These are phyloP conservation scores for Sungouiozyma intestinalis DNA, from an alignment of 805 yeast species.

Conservation along the genomic window DNA sequence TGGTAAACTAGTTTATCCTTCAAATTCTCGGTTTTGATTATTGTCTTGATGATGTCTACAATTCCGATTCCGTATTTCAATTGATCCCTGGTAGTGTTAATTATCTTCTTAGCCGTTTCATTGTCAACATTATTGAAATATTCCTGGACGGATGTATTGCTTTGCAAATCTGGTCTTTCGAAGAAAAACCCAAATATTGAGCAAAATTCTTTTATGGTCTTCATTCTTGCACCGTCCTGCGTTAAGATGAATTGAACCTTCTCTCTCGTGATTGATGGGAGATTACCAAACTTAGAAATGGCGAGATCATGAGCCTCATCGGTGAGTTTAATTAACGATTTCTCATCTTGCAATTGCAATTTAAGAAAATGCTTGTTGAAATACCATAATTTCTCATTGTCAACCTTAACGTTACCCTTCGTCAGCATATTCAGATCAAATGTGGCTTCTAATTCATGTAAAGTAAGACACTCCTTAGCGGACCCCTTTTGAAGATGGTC, in stretches of 20 bases:
- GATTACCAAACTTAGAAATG: neutral
- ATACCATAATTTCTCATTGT: conserved; percentile 58
- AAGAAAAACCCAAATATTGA: conserved; percentile 42
- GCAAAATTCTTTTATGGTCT: conserved; percentile 43
- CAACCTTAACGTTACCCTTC: conserved; percentile 89
- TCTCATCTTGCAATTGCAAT: neutral
- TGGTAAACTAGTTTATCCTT: neutral
- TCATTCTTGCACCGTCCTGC: conserved; percentile 39
- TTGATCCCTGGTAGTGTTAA: conserved; percentile 30
- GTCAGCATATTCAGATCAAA: conserved; percentile 71
- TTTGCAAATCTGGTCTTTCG: conserved; percentile 9
- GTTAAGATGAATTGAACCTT: conserved; percentile 34
- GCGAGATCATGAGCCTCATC: neutral
- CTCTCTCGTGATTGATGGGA: conserved; percentile 12
- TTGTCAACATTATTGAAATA: conserved; percentile 7
- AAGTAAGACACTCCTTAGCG: conserved; percentile 40
- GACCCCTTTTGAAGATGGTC: conserved; percentile 33
- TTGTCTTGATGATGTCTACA: neutral
- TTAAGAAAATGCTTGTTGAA: conserved; percentile 67
- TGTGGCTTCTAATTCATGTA: conserved; percentile 40
- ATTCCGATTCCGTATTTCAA: neutral
- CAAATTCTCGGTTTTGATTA: neutral
- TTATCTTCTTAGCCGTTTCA: conserved; percentile 41
- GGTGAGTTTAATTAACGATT: neutral
- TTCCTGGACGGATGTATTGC: neutral